A percentile compares a stretch with the other conserved stretches of the same genome.
Evolutionary conservation across 2,329 filamentous ascomycete genomes (phyloP).

Genomic region (Aureobasidium melanogenum): DNA sequence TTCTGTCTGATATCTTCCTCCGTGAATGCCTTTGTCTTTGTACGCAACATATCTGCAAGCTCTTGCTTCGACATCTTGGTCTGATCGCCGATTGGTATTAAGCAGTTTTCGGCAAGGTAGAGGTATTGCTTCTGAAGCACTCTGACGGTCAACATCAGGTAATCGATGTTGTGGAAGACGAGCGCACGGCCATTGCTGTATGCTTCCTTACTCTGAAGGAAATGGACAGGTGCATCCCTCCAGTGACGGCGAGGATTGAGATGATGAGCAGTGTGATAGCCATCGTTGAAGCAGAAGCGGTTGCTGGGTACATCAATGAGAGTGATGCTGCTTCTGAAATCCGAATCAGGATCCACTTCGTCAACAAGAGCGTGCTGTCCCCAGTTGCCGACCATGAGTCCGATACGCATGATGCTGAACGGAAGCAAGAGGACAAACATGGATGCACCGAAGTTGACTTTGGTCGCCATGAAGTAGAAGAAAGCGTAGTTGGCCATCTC

Average conservation of each 20-base stretch:
- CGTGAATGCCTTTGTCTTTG: slow-evolving; percentile 56
- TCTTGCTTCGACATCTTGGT: slow-evolving; percentile 57
- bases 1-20: slow-evolving; percentile 56
- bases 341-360: slow-evolving; percentile 62
- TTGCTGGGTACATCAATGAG: slow-evolving; percentile 72
- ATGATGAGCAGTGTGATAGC: slow-evolving; percentile 74
- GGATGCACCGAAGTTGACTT: slow-evolving; percentile 46
- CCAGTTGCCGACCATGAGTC: slow-evolving; percentile 77
- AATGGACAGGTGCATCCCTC: slow-evolving; percentile 68
- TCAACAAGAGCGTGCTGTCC: slow-evolving; percentile 78
- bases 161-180: slow-evolving; percentile 75
- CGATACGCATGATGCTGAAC: slow-evolving; percentile 56
- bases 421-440: slow-evolving; percentile 60
- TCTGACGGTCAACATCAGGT: slow-evolving; percentile 63
- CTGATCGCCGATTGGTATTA: slow-evolving; percentile 68
- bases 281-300: slow-evolving; percentile 74
- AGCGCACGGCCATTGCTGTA: slow-evolving; percentile 61
- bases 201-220: slow-evolving; percentile 58
- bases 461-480: slow-evolving; percentile 42
- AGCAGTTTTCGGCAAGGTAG: slow-evolving; percentile 52
- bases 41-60: slow-evolving; percentile 52
- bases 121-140: slow-evolving; percentile 63
- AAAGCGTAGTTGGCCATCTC: slow-evolving; percentile 51
- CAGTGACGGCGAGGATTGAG: slow-evolving; percentile 71
- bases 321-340: slow-evolving; percentile 71